Base-by-base conservation (phyloP, 768 basidiomycete species). In the Termitomyces eurrhizus region DNA sequence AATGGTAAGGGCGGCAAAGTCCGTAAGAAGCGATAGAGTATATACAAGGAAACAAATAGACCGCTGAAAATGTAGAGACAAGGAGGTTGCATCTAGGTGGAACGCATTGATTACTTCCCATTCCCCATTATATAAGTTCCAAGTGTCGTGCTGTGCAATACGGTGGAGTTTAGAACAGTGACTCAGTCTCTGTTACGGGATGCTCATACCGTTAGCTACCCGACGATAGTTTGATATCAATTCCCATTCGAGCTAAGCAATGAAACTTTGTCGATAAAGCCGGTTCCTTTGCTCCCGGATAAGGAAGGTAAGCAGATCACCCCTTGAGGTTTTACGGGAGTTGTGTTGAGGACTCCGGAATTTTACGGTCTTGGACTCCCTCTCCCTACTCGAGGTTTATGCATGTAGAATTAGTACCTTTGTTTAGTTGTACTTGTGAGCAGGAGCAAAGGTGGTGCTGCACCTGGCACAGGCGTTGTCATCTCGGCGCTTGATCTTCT, bases 1-100 rank as follows among this genome's bases (percentile, higher is more conserved):
- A 71, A 58, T 7, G 66, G 64, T n/a, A 69, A 57, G 32, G 46
- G 50, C 14, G 18, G n/a, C 42, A 18, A 52, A 46, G 51, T 56
- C 16, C 51, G 57, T 9, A 18, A 57, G 37, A 44, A 36, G 14
- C 58, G 42, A 50, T 41, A 58, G 13, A 33, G 8, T 51, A 44
- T 16, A 14, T 52, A 33, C 33, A 61, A 14, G 33, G 29, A 41
- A 44, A 59, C 35, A 14, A 59, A 50, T 56, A 67, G 32, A 46
- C 54, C 58, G 48, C 52, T 7, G 7, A 61, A 24, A 26, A 52
- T 16, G 16, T 39, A 63, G 24, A 52, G 44, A 52, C 59, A 49
- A 35, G 58, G 32, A 26, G 44, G 37, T 49, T 49, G 36, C 63
- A 66, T 66, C 52, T 32, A 56, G 46, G 12, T 33, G 36, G 29